Conservation (phyloP, 1,284 basidiomycete genomes). For the Microbotryum lychnidis-dioicae region DNA sequence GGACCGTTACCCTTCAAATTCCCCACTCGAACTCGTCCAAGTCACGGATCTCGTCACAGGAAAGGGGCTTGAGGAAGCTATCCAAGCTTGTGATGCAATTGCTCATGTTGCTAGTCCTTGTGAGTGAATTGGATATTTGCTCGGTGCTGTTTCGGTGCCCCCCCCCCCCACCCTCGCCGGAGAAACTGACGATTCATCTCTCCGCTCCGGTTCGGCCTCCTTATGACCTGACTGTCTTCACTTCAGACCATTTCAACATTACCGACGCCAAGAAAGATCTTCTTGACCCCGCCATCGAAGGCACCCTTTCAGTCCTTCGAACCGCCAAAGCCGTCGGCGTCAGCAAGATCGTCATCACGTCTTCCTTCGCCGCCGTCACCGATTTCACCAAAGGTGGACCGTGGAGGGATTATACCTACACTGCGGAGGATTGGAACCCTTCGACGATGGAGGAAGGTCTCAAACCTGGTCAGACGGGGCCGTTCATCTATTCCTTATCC, state of each 20-base stretch:
- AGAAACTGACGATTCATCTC: not conserved
- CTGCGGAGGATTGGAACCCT: constrained; percentile 39
- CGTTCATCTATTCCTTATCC: constrained; percentile 35
- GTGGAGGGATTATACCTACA: constrained; percentile 32
- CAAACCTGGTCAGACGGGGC: constrained; percentile 28
- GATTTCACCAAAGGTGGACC: constrained; percentile 23
- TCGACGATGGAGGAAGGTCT: constrained; percentile 33
- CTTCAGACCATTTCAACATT: constrained; percentile 29
- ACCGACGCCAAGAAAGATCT: constrained; percentile 38
- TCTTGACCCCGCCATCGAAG: constrained; percentile 39
- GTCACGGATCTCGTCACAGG: constrained; percentile 39
- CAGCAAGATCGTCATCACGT: constrained; percentile 38
- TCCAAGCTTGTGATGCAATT: constrained; percentile 33
- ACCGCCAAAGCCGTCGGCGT: constrained; percentile 32
- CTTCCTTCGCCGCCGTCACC: constrained; percentile 39
- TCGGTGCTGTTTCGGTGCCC: not conserved
- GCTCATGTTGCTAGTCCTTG: constrained; percentile 32
- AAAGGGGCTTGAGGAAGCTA: constrained; percentile 36
- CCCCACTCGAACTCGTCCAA: constrained; percentile 24
- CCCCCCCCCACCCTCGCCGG: no score
- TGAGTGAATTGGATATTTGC: constrained; percentile 29
- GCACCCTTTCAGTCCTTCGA: constrained; percentile 36
- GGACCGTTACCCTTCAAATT: constrained; percentile 14
- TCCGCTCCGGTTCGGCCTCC: not conserved
- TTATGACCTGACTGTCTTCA: not conserved